Base-by-base conservation (phyloP, 768 basidiomycete genomes). In the Cantharellus anzutake region DNA sequence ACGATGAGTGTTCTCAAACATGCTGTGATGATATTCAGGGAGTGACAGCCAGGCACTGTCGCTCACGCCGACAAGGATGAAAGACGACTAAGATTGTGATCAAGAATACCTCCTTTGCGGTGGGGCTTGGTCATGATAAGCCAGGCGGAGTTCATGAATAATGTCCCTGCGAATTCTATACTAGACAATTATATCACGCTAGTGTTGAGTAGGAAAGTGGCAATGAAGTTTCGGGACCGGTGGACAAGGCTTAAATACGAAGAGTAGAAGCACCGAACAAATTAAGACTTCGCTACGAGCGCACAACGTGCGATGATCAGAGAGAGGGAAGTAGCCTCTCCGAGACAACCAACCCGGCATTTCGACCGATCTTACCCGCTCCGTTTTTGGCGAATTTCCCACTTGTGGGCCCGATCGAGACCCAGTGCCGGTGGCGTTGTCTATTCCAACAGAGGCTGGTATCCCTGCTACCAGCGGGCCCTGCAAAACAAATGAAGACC, bases 1-100 rank as follows among this genome's bases (percentile, higher is more conserved):
- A 5, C 80, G 77, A 67, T 80, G 80, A 11, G 73, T 71, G 52
- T 70, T 72, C 67, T 81, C 80, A 64, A 80, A 81, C 4, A 68
- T 70, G 62, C 80, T 72, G 67, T 80, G 79, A 52, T 70, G 70
- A 41, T 73, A 72, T 53, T 67, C 67, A 50, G 79, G 73, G 60
- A 78, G 66, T 5, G 68, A 67, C 0, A 79, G 80, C 64, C 77
- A 72, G 1, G n/a, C n/a, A n/a, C n/a, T n/a, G n/a, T n/a, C n/a
- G n/a, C n/a, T n/a, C n/a, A n/a, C n/a, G n/a, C n/a, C n/a, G n/a
- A n/a, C n/a, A n/a, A n/a, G 80, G 79, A 48, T 20, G 11, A 48
- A 7, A 7, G 7, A 20, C 44, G 44, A 48, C 44, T 7, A 48
- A 7, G 20, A 7, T 48, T 7, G 20, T 7, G 44, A 20, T 20